These are phyloP conservation scores for Neotropicomus parvogracilis DNA, from an alignment of 1,284 basidiomycete species.

Conservation along the genomic window DNA sequence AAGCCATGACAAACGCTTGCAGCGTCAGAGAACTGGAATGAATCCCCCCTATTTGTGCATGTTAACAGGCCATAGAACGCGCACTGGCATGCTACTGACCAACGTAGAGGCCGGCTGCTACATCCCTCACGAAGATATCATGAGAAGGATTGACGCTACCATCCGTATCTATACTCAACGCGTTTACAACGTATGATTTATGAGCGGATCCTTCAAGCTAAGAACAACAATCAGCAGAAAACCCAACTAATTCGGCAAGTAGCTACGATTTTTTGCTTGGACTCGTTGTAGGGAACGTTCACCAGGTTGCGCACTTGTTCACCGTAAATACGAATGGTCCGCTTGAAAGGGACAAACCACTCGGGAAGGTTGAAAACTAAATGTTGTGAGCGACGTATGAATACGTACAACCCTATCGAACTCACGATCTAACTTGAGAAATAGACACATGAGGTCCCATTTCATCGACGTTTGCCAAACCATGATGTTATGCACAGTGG, in stretches of 20 bases:
- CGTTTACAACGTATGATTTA: conserved; percentile 4
- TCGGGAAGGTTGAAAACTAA: conserved; percentile 3
- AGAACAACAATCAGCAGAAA: background rate
- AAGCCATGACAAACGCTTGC: too few relatives aligned
- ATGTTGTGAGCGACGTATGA: background rate
- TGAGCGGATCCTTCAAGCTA: conserved; percentile 6
- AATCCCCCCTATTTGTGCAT: too few relatives aligned
- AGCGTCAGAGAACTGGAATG: too few relatives aligned
- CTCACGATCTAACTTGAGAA: conserved; percentile 4
- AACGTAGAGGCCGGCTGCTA: too few relatives aligned
- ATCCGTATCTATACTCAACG: too few relatives aligned
- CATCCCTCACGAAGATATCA: too few relatives aligned
- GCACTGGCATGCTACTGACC: too few relatives aligned
- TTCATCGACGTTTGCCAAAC: conserved; percentile 5
- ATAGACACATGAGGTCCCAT: conserved; percentile 8
- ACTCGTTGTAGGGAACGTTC: conserved; percentile 7
- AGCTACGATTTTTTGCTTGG: conserved; percentile 3
- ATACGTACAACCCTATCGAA: background rate
- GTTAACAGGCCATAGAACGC: too few relatives aligned
- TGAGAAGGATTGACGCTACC: too few relatives aligned
- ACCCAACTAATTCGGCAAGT: background rate
- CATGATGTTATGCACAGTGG: conserved; percentile 5
- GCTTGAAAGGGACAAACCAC: conserved; percentile 9
- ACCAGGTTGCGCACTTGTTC: conserved; percentile 9
- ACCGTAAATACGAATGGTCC: background rate